A percentile compares a stretch with the other conserved stretches of the same genome.
Evolutionary conservation across 1,284 basidiomycete genomes (phyloP).

Genomic region (Xerocomus minutiporus): DNA sequence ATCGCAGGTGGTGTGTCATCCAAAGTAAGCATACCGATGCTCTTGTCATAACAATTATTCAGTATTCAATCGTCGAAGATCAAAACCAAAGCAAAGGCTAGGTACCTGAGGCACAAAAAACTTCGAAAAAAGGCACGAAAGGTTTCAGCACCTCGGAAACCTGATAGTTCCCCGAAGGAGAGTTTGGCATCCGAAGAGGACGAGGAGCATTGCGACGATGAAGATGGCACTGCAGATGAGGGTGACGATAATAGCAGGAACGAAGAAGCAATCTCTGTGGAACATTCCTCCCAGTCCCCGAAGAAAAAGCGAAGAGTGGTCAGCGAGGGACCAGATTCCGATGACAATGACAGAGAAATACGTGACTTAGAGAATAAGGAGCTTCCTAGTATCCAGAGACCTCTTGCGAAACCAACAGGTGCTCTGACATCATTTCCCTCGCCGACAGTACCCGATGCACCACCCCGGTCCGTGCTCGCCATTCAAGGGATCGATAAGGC

Average conservation of each 20-base stretch:
- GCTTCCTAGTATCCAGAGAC: neutral
- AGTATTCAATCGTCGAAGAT: slow-evolving; percentile 7
- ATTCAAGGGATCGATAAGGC: slow-evolving; percentile 77
- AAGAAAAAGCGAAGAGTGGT: slow-evolving; percentile 21
- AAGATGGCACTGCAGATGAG: neutral
- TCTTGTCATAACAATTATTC: neutral
- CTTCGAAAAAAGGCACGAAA: slow-evolving; percentile 26
- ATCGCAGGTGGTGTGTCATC: slow-evolving; percentile 4
- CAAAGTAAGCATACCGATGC: slow-evolving; percentile 19
- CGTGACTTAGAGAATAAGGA: slow-evolving; percentile 1
- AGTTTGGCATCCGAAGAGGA: slow-evolving; percentile 15
- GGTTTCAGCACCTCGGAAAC: slow-evolving; percentile 18
- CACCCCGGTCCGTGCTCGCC: slow-evolving; percentile 50
- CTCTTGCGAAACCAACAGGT: slow-evolving; percentile 12
- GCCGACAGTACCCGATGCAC: slow-evolving; percentile 65
- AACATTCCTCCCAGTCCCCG: slow-evolving; percentile 2
- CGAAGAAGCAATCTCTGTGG: neutral
- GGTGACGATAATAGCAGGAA: neutral
- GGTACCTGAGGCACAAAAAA: slow-evolving; percentile 31
- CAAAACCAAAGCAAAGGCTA: slow-evolving; percentile 30
- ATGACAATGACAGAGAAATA: neutral
- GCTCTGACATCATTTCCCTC: slow-evolving; percentile 67
- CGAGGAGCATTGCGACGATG: slow-evolving; percentile 1
- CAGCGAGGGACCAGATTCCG: neutral
- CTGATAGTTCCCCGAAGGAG: neutral